A percentile compares a stretch with the other conserved stretches of the same genome.
These are phyloP conservation scores for Naegleria lovaniensis DNA, from an alignment of 208 protist species.

Conservation along the genomic window DNA sequence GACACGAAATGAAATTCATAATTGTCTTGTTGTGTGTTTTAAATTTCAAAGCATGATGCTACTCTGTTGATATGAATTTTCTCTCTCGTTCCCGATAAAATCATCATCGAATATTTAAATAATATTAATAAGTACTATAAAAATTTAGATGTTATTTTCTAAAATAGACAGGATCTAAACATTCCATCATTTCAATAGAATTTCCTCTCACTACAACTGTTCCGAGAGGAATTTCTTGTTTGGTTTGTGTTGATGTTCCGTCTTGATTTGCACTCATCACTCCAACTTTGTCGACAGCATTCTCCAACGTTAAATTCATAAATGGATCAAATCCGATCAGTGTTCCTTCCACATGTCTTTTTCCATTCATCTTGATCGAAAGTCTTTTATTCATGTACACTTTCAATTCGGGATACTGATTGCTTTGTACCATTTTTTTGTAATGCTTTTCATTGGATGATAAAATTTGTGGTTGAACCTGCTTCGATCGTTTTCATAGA, in stretches of 20 bases:
- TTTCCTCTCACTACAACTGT: slow-evolving; percentile 40
- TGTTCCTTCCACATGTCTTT: slow-evolving; percentile 56
- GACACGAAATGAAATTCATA: too few relatives aligned
- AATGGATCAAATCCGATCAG: slow-evolving; percentile 75
- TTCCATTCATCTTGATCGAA: slow-evolving; percentile 64
- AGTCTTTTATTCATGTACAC: slow-evolving; percentile 47
- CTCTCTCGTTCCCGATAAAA: too few relatives aligned
- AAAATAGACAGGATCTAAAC: slow-evolving; percentile 28
- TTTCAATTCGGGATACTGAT: slow-evolving; percentile 24
- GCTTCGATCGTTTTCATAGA: too few relatives aligned
- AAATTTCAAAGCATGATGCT: too few relatives aligned
- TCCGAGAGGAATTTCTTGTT: background rate
- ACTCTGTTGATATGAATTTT: too few relatives aligned
- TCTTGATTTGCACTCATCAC: slow-evolving; percentile 15
- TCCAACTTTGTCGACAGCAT: slow-evolving; percentile 52
- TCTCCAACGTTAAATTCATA: slow-evolving; percentile 75
- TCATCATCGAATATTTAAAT: too few relatives aligned
- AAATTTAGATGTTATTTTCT: background rate
- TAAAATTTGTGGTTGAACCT: too few relatives aligned
- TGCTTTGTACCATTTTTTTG: background rate
- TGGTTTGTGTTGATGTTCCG: slow-evolving; percentile 17
- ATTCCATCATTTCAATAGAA: slow-evolving; percentile 42
- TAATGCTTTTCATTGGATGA: too few relatives aligned
- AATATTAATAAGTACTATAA: too few relatives aligned
- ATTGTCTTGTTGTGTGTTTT: too few relatives aligned